Percentiles rank a stretch among this genome's conserved stretches.
Conservation (phyloP, 257 asterid genomes). For the Capsicum baccatum region DNA sequence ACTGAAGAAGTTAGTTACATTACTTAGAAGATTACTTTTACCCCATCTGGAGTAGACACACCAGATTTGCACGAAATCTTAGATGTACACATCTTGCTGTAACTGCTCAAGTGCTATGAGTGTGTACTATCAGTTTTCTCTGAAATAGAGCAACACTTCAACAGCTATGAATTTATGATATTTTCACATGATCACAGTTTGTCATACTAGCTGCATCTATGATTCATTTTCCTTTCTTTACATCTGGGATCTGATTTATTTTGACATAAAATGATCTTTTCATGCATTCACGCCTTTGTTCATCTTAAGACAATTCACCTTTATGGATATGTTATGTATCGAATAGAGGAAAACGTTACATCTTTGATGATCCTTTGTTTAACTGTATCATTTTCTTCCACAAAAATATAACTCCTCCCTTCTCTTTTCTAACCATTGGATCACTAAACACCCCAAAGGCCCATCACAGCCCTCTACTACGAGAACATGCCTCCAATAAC, state of each 20-base stretch:
- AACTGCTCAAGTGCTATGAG: constrained; percentile 18
- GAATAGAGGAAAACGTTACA: not conserved
- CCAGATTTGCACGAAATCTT: not conserved
- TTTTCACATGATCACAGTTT: not conserved
- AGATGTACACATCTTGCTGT: constrained; percentile 18
- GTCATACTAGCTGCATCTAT: not conserved
- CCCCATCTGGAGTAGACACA: not conserved
- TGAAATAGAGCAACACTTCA: constrained; percentile 1
- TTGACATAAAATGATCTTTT: not conserved
- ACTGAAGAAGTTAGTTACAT: not conserved
- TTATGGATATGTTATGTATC: not conserved
- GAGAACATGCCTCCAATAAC: not conserved
- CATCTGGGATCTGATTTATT: not conserved
- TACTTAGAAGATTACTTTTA: not conserved
- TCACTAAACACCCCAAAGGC: constrained; percentile 2
- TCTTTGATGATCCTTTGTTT: not conserved
- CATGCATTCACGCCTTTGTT: not conserved
- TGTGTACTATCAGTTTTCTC: not conserved
- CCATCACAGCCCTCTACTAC: not conserved
- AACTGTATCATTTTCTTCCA: constrained; percentile 21
- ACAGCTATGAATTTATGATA: constrained; percentile 2
- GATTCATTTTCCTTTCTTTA: constrained; percentile 15
- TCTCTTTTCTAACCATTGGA: not conserved
- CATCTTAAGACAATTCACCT: constrained; percentile 13
- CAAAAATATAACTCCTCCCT: not conserved